Base-by-base conservation (phyloP, 2,329 filamentous ascomycete species). In the Trichophyton rubrum region DNA sequence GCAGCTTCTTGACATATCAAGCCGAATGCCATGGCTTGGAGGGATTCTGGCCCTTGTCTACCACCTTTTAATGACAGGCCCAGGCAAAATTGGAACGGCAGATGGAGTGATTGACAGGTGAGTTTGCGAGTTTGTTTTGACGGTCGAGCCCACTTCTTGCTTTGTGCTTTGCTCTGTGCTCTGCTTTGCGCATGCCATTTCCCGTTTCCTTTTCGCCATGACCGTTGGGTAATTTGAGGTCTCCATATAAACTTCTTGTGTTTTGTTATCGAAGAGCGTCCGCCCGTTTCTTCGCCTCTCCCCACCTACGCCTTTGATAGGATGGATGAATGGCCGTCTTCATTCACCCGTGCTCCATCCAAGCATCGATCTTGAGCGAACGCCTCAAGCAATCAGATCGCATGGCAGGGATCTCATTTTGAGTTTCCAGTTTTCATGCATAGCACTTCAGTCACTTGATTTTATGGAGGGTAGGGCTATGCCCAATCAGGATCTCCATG, bases 51-150 rank as follows among this genome's bases (percentile, higher is more conserved):
- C 88, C 61, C 82, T 96, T 73, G 72, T 87, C 66, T 89, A 93
- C 75, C 86, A 88, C 79, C 80, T 84, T 66, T 80, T 85, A 68
- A 75, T 92, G 69, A 78, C 80, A 68, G 89, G 90, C 24, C 89
- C 89, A 65, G 88, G 90, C 68, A 82, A 76, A 74, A 74, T 95
- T 65, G 90, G 88, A 70, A 81, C 82, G 68, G 83, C 87, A 30
- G 82, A 95, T 73, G 86, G 90, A 65, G 80, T 85, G 72, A 78
- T 96, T 74, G 92, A 97, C 79, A 95, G 90, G 92, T 97, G 85
- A 86, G 89, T 81, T 67, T 67, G 56, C 40, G 40, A 43, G n/a
- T 17, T 43, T 43, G 40, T 43, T 41, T 67, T 45, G 43, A 51
- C 38, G 24, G n/a, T 35, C 51, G 27, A 56, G 33, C 56, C 47